These are phyloP conservation scores for Phytophthora rubi DNA, from an alignment of 352 stramenopile species.

Conservation along the genomic window DNA sequence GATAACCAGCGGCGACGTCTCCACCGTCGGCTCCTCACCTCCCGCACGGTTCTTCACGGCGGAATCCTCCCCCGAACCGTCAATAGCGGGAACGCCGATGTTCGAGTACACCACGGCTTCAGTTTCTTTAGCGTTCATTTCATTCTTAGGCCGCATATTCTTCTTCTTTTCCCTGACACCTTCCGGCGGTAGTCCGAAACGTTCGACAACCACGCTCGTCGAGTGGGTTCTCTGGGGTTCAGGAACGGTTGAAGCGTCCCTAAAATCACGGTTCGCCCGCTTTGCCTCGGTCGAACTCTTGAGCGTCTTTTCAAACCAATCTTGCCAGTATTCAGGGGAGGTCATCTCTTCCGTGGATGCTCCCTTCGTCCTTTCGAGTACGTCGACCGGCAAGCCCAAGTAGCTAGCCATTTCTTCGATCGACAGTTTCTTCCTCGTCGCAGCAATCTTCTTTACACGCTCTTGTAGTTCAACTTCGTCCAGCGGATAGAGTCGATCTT, in stretches of 20 bases:
- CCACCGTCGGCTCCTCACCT: too few relatives aligned
- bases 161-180: background rate
- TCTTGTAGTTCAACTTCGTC: background rate
- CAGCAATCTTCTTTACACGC: background rate
- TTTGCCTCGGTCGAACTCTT: background rate
- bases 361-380: background rate
- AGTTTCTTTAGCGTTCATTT: background rate
- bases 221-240: background rate
- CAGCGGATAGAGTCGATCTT: conserved; percentile 4
- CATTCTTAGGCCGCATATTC: background rate
- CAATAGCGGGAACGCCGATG: background rate
- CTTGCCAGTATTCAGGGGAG: conserved; percentile 1
- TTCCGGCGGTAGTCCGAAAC: background rate
- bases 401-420: background rate
- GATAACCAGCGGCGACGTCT: background rate
- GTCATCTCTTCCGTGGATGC: background rate
- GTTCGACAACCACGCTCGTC: background rate
- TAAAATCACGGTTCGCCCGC: conserved; percentile 1
- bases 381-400: background rate
- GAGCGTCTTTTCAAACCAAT: background rate
- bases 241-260: background rate
- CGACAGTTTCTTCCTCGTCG: background rate
- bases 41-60: background rate
- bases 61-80: background rate
- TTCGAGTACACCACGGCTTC: background rate